Evolutionary conservation across 1,284 basidiomycete genomes (phyloP), one percentile per base, ranked within the genome.

Genomic region (Pascua sp.): DNA sequence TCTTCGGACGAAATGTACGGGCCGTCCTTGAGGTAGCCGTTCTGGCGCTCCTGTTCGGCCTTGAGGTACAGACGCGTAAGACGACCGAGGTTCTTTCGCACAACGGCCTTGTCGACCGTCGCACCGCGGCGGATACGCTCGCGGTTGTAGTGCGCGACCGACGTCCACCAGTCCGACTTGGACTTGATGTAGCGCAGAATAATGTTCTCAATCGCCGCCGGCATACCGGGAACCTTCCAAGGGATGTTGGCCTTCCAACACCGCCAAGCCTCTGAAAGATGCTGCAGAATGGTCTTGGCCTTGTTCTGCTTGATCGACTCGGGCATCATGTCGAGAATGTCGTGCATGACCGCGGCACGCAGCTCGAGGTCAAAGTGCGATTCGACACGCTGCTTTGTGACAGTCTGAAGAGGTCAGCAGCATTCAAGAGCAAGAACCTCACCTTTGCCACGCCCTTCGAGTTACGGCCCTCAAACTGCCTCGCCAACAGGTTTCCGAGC

Each of bases 121-220:
- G 96, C 96, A 64, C 96, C 76, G 59, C 94, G 90, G 44, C 71
- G 67, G 59, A 83, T 83, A 60, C 82, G 78, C 65, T 83, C 81
- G 64, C 73, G 63, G 73, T 83, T 82, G 75, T 80, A 82, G 66
- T 82, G 81, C 5, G 86, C 89, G 61, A 83, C 91, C 78, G 91
- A 96, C 65, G 89, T 90, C 93, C 94, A 98, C 93, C 93, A 97
- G 75, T 98, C 96, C 11, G 92, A 90, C 82, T 99, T 99, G 78
- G 87, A 90, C 84, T 99, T 99, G 84, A 98, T 95, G 79, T 98
- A 99, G 52, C 96, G 89, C 47, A 99, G 79, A 66, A 99, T 98
- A 76, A 99, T 96, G 77, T 98, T 98, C 80, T 98, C 96, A 65
- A 99, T 96, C 8, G 96, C 91, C 0, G 94, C 95, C 0, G 96